Evolutionary conservation across 768 basidiomycete genomes (phyloP), one percentile per base, ranked within the genome.

Genomic region (Fibroporia radiculosa): DNA sequence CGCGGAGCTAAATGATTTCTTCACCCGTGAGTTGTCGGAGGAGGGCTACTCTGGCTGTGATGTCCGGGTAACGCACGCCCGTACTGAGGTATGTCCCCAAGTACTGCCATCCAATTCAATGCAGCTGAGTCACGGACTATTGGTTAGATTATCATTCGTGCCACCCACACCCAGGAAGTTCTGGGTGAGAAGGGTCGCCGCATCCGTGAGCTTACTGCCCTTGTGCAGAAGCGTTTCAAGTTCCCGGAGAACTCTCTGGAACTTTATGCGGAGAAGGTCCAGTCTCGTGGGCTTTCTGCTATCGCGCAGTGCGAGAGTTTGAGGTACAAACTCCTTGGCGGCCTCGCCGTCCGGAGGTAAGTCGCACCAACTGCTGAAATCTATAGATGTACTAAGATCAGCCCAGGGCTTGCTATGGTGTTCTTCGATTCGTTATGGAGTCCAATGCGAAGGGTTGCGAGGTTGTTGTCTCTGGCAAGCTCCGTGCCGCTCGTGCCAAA

Each of bases 31-130:
- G 70, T 88, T 98, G 59, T 89, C 96, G 44, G 93, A 93, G 71
- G 96, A 99, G 70, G 95, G 95, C 57, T 99, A 98, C 80, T 98
- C 96, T 71, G 96, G 96, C 44, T 99, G 96, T 68, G 96, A 99
- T 71, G 96, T 99, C 66, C 92, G 96, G 62, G 93, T 97, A 51
- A 97, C 96, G 56, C 95, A 98, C 67, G 93, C 95, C 52, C 88
- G 95, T 62, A 99, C 96, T 57, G 96, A 99, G 75, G 89, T 90
- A 38, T 22, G 61, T 40, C 25, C 26, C 1, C 23, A 19, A 39
- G n/a, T n/a, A 26, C 39, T 40, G 39, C 36, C 4, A 38, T 36
- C 36, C 36, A 14, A 38, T 37, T 19, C n/a, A n/a, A 27, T 13
- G 4, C 13, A 5, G 22, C 8, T 22, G 32, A 7, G 24, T 26